phyloP scores from a whole-genome alignment of 2,329 filamentous ascomycete species.

The Xylaria sp. region DNA sequence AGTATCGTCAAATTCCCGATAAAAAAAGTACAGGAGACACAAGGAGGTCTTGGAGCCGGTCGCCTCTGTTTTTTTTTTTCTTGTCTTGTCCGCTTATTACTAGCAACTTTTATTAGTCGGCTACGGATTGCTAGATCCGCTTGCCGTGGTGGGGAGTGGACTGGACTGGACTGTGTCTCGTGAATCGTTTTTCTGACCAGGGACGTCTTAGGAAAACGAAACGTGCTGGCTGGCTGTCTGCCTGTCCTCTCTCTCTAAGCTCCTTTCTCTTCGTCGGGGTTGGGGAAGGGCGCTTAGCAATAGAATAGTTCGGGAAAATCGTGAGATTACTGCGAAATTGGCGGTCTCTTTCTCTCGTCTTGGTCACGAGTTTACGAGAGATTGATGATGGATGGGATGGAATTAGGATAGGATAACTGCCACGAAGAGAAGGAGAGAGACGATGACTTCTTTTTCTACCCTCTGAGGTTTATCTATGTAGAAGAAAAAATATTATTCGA shows the following conservation, averaged over 20 bases:
- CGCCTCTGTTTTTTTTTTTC: constrained; percentile 7
- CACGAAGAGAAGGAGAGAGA: constrained; percentile 2
- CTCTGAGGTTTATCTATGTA: background rate
- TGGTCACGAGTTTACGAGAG: background rate
- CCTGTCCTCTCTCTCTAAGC: background rate
- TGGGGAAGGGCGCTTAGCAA: constrained; percentile 25
- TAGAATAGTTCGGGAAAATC: constrained; percentile 20
- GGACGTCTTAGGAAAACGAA: constrained; percentile 34
- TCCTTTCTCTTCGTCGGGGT: constrained; percentile 3
- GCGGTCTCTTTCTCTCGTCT: background rate
- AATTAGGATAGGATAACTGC: constrained; percentile 4
- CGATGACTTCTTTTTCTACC: constrained; percentile 22
- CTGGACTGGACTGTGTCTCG: constrained; percentile 24
- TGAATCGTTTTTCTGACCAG: constrained; percentile 38
- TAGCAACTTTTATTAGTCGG: constrained; percentile 36
- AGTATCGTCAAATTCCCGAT: constrained; percentile 34
- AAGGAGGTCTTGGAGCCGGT: constrained; percentile 7
- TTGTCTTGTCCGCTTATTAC: constrained; percentile 29
- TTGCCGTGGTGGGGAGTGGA: constrained; percentile 38
- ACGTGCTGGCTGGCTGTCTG: constrained; percentile 35
- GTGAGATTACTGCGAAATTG: constrained; percentile 27
- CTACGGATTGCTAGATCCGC: constrained; percentile 39
- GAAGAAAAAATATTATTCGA: background rate
- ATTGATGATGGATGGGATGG: background rate
- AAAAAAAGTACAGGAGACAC: constrained; percentile 3